These are phyloP conservation scores for Chenopodium album DNA, from an alignment of 148 eudicot genomes.

Conservation along the genomic window DNA sequence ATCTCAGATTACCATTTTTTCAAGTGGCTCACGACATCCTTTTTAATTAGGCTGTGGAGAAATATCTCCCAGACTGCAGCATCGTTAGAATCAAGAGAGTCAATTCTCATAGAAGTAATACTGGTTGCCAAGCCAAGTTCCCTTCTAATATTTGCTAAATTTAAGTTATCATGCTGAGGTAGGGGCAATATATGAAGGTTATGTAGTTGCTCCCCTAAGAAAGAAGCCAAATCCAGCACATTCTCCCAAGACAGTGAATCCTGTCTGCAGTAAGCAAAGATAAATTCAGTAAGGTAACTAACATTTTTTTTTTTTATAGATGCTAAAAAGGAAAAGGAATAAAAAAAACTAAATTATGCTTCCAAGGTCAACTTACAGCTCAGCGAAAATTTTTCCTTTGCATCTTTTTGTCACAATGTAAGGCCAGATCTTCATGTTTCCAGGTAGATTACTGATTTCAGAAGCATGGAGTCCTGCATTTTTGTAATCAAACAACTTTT, in stretches of 20 bases:
- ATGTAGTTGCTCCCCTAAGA: slow-evolving; percentile 76
- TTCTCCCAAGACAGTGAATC: slow-evolving; percentile 65
- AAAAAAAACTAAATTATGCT: not conserved
- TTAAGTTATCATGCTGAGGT: slow-evolving; percentile 43
- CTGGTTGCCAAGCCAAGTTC: slow-evolving; percentile 27
- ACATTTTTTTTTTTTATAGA: not conserved
- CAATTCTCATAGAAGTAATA: slow-evolving; percentile 35
- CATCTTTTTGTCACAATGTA: slow-evolving; percentile 80
- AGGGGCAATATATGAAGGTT: slow-evolving; percentile 70
- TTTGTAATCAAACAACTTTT: slow-evolving; percentile 49
- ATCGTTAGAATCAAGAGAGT: slow-evolving; percentile 25
- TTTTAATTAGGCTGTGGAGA: slow-evolving; percentile 45
- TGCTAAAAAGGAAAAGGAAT: not conserved
- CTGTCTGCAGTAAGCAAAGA: slow-evolving; percentile 53
- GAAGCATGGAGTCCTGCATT: slow-evolving; percentile 39
- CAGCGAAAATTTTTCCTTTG: slow-evolving; percentile 72
- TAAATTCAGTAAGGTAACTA: slow-evolving; percentile 1
- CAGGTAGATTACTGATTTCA: slow-evolving; percentile 34
- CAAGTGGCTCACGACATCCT: slow-evolving; percentile 56
- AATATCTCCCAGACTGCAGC: slow-evolving; percentile 54
- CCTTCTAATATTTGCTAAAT: slow-evolving; percentile 27
- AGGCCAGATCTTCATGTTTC: slow-evolving; percentile 61
- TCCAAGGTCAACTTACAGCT: slow-evolving; percentile 55
- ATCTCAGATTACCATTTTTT: slow-evolving; percentile 59
- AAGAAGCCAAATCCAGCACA: slow-evolving; percentile 72